Percentiles rank a stretch among this genome's conserved stretches.
These are phyloP conservation scores for Coemansia sp. DNA, from an alignment of 192 early-diverging fungal species.

Conservation along the genomic window DNA sequence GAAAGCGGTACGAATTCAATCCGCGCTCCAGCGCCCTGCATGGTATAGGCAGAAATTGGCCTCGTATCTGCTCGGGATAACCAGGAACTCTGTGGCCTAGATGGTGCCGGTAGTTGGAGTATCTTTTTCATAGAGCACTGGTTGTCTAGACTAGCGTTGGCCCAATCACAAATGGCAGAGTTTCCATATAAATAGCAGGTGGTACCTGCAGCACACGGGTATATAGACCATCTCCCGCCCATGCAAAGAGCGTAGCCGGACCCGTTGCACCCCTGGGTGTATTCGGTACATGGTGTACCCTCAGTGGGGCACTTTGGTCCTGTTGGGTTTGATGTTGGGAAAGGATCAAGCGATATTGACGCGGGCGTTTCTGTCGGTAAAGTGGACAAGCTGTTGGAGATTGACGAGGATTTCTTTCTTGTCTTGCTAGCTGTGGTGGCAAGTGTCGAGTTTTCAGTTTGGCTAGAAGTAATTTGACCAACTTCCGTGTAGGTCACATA, in stretches of 20 bases:
- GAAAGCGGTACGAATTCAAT: constrained; percentile 37
- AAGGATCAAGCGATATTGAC: neutral
- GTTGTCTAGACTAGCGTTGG: constrained; percentile 28
- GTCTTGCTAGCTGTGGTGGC: neutral
- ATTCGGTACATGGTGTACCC: constrained; percentile 42
- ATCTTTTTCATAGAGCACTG: constrained; percentile 22
- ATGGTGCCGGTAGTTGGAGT: constrained; percentile 24
- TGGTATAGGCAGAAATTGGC: constrained; percentile 31
- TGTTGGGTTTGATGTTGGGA: constrained; percentile 11
- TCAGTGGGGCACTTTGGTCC: constrained; percentile 34
- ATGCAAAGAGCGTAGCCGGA: constrained; percentile 48
- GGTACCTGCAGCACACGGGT: constrained; percentile 46
- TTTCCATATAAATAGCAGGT: constrained; percentile 40
- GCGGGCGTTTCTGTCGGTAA: neutral
- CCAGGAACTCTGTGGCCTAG: constrained; percentile 12
- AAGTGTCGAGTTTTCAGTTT: neutral
- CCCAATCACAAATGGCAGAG: constrained; percentile 40
- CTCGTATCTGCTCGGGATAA: constrained; percentile 23
- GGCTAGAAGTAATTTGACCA: neutral
- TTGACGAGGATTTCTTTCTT: too few relatives aligned
- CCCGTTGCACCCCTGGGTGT: constrained; percentile 47
- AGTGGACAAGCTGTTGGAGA: neutral
- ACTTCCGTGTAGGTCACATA: constrained; percentile 15
- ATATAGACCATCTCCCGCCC: constrained; percentile 44
- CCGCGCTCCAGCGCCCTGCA: constrained; percentile 26